Evolutionary conservation across 768 basidiomycete genomes (phyloP).

Genomic region (Macrocybe gigantea): DNA sequence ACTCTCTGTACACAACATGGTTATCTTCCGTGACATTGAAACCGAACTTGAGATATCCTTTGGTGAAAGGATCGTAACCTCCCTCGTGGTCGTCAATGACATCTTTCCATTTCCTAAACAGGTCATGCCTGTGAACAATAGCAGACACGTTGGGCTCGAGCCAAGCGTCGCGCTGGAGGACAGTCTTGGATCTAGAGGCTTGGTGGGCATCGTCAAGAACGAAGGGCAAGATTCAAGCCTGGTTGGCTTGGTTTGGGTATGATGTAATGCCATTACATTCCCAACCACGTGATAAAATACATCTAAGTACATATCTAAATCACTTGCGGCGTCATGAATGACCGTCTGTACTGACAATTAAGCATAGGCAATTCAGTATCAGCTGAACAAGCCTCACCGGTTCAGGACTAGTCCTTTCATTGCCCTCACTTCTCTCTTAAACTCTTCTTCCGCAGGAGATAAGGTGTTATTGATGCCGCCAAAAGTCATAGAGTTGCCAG

Average conservation of each 20-base stretch:
- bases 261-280: constrained; percentile 5
- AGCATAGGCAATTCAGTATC: background rate
- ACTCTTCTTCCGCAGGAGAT: constrained; percentile 56
- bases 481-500: constrained; percentile 20
- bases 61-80: constrained; percentile 74
- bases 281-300: background rate
- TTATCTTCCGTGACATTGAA: constrained; percentile 65
- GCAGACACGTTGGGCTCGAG: constrained; percentile 68
- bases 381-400: constrained; percentile 34
- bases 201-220: constrained; percentile 30
- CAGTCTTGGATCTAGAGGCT: constrained; percentile 47
- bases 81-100: constrained; percentile 75
- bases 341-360: constrained; percentile 22
- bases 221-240: background rate
- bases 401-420: constrained; percentile 78
- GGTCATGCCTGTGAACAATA: constrained; percentile 63
- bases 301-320: background rate
- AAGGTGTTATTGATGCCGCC: constrained; percentile 16
- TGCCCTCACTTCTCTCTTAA: constrained; percentile 68
- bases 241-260: constrained; percentile 14
- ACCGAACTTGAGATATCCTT: constrained; percentile 77
- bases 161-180: constrained; percentile 65
- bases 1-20: constrained; percentile 83
- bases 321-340: constrained; percentile 23
- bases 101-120: constrained; percentile 71